Evolutionary conservation across 2,329 filamentous ascomycete species (phyloP).

Genomic region (Stagonosporopsis chrysanthemi): DNA sequence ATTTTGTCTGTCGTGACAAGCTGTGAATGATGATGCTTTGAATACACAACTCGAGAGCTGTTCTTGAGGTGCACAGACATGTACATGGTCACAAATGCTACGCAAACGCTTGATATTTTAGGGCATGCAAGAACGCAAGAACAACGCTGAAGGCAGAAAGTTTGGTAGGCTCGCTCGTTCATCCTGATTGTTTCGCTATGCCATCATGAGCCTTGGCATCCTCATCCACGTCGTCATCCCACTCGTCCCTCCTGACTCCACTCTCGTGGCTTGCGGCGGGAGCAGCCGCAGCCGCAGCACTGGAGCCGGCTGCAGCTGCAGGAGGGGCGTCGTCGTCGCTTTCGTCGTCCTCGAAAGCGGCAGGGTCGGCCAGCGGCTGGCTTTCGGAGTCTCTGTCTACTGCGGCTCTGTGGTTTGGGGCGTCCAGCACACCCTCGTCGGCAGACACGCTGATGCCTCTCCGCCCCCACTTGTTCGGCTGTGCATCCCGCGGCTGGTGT

Average conservation of each 20-base stretch:
- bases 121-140: neutral
- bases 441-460: constrained; percentile 67
- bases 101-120: constrained; percentile 1
- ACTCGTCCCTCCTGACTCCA: constrained; percentile 49
- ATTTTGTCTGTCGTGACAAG: too few species aligned
- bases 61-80: too few species aligned
- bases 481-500: constrained; percentile 41
- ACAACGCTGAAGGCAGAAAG: neutral
- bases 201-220: constrained; percentile 42
- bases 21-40: too few species aligned
- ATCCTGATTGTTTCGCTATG: neutral
- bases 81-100: neutral
- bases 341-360: constrained; percentile 55
- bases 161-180: neutral
- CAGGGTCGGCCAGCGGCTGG: constrained; percentile 55
- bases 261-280: constrained; percentile 31
- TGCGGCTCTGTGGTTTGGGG: constrained; percentile 32
- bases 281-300: constrained; percentile 19
- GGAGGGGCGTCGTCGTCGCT: constrained; percentile 52
- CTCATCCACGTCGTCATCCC: constrained; percentile 46
- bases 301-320: constrained; percentile 20
- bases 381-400: constrained; percentile 39
- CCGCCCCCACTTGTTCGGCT: constrained; percentile 62
- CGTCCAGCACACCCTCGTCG: constrained; percentile 59
- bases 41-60: too few species aligned